phyloP scores from a whole-genome alignment of 345 rosid genomes.

The Hibiscus trionum region DNA sequence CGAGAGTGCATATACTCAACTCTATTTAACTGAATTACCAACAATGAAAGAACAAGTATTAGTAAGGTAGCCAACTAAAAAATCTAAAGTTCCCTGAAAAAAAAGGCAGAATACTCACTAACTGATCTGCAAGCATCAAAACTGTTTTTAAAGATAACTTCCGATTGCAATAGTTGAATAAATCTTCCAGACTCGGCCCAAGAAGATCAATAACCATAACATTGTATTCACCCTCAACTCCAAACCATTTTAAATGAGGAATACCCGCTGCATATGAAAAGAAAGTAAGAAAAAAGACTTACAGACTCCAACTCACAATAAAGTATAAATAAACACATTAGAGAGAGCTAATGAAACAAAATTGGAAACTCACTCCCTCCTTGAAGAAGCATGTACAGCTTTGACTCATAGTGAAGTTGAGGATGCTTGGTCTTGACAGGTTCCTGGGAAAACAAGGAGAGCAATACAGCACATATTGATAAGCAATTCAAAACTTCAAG shows the following conservation, averaged over 20 bases:
- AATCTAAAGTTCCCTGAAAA: not conserved
- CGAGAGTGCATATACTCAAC: slow-evolving; percentile 34
- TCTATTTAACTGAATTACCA: slow-evolving; percentile 36
- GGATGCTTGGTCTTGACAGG: not conserved
- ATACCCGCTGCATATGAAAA: slow-evolving; percentile 36
- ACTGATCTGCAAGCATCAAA: not conserved
- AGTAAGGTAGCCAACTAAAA: not conserved
- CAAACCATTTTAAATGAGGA: slow-evolving; percentile 56
- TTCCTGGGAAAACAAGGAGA: not conserved
- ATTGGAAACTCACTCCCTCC: not conserved
- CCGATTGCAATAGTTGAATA: slow-evolving; percentile 50
- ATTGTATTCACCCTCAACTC: slow-evolving; percentile 57
- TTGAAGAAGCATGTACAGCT: not conserved
- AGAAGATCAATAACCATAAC: slow-evolving; percentile 57
- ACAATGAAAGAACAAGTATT: not conserved
- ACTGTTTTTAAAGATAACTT: slow-evolving; percentile 11
- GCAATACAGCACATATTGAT: not conserved
- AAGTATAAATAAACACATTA: not conserved
- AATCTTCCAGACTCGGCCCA: slow-evolving; percentile 67
- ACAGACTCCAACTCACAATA: not conserved
- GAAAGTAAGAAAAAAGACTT: not conserved
- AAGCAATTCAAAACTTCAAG: not conserved
- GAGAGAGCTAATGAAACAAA: not conserved
- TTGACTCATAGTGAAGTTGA: not conserved
- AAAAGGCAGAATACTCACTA: not conserved